These are phyloP conservation scores for Phytopythium cucurbitacearum DNA, from an alignment of 352 stramenopile species.

Conservation along the genomic window DNA sequence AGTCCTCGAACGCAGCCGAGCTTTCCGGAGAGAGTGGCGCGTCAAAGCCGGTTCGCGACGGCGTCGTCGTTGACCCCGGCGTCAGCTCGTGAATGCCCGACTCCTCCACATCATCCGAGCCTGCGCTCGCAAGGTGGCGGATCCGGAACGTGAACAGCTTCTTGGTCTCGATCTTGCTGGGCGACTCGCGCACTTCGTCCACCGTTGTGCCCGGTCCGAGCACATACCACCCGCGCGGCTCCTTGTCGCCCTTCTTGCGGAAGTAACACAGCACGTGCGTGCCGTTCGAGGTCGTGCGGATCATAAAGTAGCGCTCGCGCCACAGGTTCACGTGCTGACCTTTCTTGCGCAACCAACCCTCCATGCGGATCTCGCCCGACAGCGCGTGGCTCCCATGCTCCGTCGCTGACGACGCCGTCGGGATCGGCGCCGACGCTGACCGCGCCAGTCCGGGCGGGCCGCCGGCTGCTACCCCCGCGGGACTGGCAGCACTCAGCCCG, in stretches of 20 bases:
- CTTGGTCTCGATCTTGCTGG: slow-evolving; percentile 87
- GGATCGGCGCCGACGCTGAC: slow-evolving; percentile 2
- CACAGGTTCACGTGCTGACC: slow-evolving; percentile 84
- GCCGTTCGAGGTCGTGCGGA: slow-evolving; percentile 73
- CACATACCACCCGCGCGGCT: slow-evolving; percentile 78
- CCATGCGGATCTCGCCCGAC: slow-evolving; percentile 75
- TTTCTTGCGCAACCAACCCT: slow-evolving; percentile 85
- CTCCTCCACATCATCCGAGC: slow-evolving; percentile 45
- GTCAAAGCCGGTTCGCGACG: slow-evolving; percentile 19
- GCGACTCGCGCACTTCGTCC: slow-evolving; percentile 75
- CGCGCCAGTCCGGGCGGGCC: not conserved
- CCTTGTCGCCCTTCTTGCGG: slow-evolving; percentile 80
- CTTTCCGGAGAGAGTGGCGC: slow-evolving; percentile 28
- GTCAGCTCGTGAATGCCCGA: slow-evolving; percentile 17
- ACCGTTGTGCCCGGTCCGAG: slow-evolving; percentile 75
- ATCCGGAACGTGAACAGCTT: slow-evolving; percentile 83
- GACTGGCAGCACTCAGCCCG: not conserved
- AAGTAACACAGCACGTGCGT: slow-evolving; percentile 84
- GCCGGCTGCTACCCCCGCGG: not conserved
- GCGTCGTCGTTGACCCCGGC: slow-evolving; percentile 12
- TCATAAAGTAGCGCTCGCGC: slow-evolving; percentile 86
- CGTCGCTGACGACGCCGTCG: slow-evolving; percentile 7
- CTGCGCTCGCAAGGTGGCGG: slow-evolving; percentile 51
- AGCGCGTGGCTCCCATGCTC: slow-evolving; percentile 10
- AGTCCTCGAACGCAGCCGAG: slow-evolving; percentile 16